Evolutionary conservation across 2,329 filamentous ascomycete species (phyloP), one percentile per base, ranked within the genome.

Genomic region (Penicillium rolfsii): DNA sequence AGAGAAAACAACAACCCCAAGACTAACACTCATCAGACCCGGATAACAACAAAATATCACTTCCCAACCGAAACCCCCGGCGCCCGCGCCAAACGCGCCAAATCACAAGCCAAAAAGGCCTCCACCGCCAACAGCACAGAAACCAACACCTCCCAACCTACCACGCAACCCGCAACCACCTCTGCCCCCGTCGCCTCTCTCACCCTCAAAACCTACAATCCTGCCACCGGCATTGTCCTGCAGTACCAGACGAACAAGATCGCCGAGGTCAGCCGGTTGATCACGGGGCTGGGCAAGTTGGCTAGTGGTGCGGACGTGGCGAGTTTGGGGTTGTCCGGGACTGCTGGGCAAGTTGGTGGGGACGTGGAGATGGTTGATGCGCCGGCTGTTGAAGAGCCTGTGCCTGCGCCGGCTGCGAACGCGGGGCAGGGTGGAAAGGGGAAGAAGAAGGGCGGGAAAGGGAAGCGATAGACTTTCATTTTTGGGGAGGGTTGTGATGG

Each of bases 231-330:
- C 71, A 88, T 89, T 60, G 89, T 89, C 63, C 84, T 99, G 64
- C 96, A 97, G 80, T 98, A 97, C 82, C 85, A 87, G 74, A 99
- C 95, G 38, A 89, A 89, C 74, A 96, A 97, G 79, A 91, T 90
- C 22, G 91, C 91, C 22, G 94, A 98, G 79, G 93, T 99, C 9
- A 89, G 90, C 26, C 84, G 95, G 30, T 79, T 99, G 70, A 86
- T 99, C 59, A 86, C 87, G 55, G 86, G 89, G 46, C 77, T 99
- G 64, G 93, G 92, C 0, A 84, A 86, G 59, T 77, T 97, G 67
- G 91, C 89, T n/a, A 84, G 87, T 57, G 79, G 82, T 5, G 86
- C 87, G 78, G 85, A 83, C 59, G 89, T 90, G 82, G 86, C 85
- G 14, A 86, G 83, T 36, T 72, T 73, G 65, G 62, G 75, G 55